Evolutionary conservation across 805 yeast genomes (phyloP), one percentile per base, ranked within the genome.

Genomic region (Grigorovia humatica): DNA sequence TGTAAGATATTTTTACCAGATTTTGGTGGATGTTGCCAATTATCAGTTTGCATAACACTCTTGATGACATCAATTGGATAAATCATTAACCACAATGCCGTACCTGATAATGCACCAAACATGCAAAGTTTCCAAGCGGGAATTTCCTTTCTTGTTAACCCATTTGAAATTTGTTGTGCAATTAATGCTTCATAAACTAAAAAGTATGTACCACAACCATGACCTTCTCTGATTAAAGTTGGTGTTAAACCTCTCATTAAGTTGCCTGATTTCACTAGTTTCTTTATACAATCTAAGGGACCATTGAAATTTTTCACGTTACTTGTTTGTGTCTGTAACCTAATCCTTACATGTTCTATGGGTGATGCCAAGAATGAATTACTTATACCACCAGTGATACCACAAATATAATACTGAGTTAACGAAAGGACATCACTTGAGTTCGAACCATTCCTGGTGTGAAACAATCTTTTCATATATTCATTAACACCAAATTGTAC

Each of bases 401-500:
- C 99, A 61, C 95, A 81, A n/a, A 74, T 59, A 70, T 88, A 90
- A 60, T 81, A 89, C 66, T 93, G 96, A 8, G 70, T 54, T 48
- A 80, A 72, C 7, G 80, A 38, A 48, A 66, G 50, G 11, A 27
- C 46, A 44, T 23, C 17, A 48, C 42, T 42, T 69, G 71, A 6
- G 59, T 60, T 4, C 58, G 54, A n/a, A 6, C 66, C 68, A 45
- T 75, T 71, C 17, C 66, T 66, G 56, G 77, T 76, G 20, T 64
- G 64, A 48, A 86, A 89, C 55, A 76, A 72, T 61, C 97, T 76
- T 70, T 93, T 93, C 96, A 91, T 88, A 63, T 76, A 85, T 68
- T 91, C 97, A 64, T 90, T 90, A 44, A 88, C 95, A 45, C 96
- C 93, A 64, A 91, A 91, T 68, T 93, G 99, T 43, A 91, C 85